Evolutionary conservation across 305 asterid species (phyloP).

Genomic region (Solanum chacoense): DNA sequence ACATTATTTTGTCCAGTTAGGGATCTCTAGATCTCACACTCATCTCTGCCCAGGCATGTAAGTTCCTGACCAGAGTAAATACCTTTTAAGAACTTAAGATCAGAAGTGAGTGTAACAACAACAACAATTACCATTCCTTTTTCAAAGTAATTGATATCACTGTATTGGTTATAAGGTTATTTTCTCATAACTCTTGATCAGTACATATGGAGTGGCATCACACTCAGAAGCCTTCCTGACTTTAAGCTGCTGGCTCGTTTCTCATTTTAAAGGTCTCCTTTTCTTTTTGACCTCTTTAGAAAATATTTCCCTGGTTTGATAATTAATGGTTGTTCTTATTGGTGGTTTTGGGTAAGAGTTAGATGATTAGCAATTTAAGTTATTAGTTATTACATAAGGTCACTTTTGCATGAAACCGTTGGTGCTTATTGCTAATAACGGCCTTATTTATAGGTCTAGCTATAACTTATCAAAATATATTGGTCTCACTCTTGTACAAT

Average conservation of each 20-base stretch:
- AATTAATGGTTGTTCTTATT: not conserved
- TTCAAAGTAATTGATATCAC: not conserved
- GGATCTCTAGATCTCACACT: not conserved
- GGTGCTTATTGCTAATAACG: not conserved
- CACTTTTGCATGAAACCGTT: not conserved
- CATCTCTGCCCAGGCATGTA: not conserved
- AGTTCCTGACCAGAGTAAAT: not conserved
- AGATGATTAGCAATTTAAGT: not conserved
- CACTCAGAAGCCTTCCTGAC: not conserved
- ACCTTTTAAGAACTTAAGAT: not conserved
- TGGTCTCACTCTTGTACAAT: constrained; percentile 1
- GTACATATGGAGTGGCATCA: not conserved
- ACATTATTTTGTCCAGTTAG: not conserved
- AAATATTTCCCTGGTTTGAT: not conserved
- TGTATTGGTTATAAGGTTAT: not conserved
- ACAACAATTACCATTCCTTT: not conserved
- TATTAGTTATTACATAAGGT: not conserved
- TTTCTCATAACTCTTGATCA: not conserved
- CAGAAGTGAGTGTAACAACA: not conserved
- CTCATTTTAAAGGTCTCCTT: not conserved
- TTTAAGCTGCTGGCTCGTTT: not conserved
- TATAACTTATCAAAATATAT: not conserved
- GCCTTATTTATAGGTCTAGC: not conserved
- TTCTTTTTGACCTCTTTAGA: not conserved
- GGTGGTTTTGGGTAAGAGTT: not conserved